These are phyloP conservation scores for Leucaena leucocephala DNA, from an alignment of 306 rosid species.

Conservation along the genomic window DNA sequence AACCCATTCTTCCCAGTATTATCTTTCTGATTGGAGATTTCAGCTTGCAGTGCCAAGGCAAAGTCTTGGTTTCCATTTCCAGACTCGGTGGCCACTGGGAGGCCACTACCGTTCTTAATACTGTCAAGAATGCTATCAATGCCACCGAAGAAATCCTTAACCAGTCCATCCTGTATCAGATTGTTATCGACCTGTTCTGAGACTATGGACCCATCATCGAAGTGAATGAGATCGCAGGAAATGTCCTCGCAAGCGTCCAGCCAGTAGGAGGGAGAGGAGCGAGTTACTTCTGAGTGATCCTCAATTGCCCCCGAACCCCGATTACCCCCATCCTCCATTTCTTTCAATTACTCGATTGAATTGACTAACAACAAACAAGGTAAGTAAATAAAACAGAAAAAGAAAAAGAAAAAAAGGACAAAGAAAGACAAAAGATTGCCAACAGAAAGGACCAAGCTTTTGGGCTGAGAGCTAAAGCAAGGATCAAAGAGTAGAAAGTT, in stretches of 20 bases:
- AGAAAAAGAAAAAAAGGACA: not conserved
- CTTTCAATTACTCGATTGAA: not conserved
- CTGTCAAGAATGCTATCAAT: slow-evolving; percentile 84
- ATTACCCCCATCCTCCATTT: slow-evolving; percentile 55
- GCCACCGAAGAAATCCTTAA: slow-evolving; percentile 78
- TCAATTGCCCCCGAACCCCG: slow-evolving; percentile 44
- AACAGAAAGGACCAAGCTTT: slow-evolving; percentile 25
- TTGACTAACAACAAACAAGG: not conserved
- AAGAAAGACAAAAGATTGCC: not conserved
- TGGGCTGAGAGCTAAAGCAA: not conserved
- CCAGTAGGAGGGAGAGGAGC: slow-evolving; percentile 77
- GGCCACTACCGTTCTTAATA: slow-evolving; percentile 73
- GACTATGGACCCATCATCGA: slow-evolving; percentile 45
- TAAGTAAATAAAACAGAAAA: not conserved
- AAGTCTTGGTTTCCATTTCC: slow-evolving; percentile 32
- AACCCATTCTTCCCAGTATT: slow-evolving; percentile 23
- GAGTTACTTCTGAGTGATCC: slow-evolving; percentile 24
- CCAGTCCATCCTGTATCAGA: slow-evolving; percentile 63
- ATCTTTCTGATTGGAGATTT: slow-evolving; percentile 27
- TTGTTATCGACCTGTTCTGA: slow-evolving; percentile 46
- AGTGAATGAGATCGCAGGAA: slow-evolving; percentile 77
- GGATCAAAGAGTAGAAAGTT: slow-evolving; percentile 19
- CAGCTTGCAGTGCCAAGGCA: slow-evolving; percentile 29
- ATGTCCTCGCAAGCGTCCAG: slow-evolving; percentile 91
- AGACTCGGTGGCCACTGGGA: slow-evolving; percentile 43